Evolutionary conservation across 225 moss, liverwort and hornwort species (phyloP).

Genomic region (Marchantia polymorpha): DNA sequence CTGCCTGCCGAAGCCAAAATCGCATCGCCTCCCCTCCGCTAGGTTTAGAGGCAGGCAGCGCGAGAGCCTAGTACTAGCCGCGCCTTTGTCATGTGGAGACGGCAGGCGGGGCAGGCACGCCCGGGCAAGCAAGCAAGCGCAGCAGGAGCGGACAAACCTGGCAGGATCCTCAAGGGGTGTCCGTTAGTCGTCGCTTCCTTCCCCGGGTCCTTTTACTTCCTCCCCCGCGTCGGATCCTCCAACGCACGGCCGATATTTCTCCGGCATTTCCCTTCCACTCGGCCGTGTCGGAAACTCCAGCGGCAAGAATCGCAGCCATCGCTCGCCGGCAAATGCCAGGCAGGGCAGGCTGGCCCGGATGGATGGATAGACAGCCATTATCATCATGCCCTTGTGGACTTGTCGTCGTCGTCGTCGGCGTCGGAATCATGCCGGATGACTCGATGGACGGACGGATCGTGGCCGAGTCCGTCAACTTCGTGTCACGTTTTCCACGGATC

Average conservation of each 20-base stretch:
- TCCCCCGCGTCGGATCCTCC: background rate
- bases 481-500: background rate
- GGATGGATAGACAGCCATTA: background rate
- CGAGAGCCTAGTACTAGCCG: background rate
- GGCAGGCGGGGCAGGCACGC: too few species aligned
- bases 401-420: too few species aligned
- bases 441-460: background rate
- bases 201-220: background rate
- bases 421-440: background rate
- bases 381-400: too few species aligned
- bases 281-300: background rate
- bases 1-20: slow-evolving; percentile 2
- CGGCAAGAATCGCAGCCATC: background rate
- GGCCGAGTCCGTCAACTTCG: background rate
- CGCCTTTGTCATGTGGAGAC: background rate
- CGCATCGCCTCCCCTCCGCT: background rate
- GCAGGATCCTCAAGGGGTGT: slow-evolving; percentile 8
- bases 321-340: background rate
- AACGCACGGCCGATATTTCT: background rate
- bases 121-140: too few species aligned
- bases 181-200: slow-evolving; percentile 16
- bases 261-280: background rate
- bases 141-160: too few species aligned
- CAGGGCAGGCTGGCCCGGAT: background rate
- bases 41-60: slow-evolving; percentile 11